Evolutionary conservation across 2,329 filamentous ascomycete genomes (phyloP).

Genomic region (Blumeria hordei): DNA sequence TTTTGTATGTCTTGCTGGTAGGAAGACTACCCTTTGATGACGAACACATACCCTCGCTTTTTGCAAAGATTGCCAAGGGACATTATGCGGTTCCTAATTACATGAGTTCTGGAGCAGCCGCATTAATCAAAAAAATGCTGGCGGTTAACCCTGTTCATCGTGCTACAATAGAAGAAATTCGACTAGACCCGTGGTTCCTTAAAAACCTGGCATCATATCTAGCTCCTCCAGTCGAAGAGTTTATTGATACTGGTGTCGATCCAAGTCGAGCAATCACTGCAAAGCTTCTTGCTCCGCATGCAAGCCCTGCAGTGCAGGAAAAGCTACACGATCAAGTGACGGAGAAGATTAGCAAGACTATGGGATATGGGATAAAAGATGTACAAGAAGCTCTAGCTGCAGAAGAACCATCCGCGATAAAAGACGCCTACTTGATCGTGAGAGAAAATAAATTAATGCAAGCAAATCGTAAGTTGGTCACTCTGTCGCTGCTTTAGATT

Average conservation of each 20-base stretch:
- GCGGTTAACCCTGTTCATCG: constrained; percentile 87
- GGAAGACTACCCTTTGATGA: constrained; percentile 87
- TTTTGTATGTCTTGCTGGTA: constrained; percentile 61
- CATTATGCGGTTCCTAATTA: constrained; percentile 83
- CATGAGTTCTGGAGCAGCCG: constrained; percentile 62
- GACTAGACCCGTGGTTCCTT: constrained; percentile 81
- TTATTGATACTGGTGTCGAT: constrained; percentile 81
- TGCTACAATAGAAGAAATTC: constrained; percentile 82
- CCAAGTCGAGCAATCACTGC: constrained; percentile 77
- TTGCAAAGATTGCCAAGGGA: constrained; percentile 91
- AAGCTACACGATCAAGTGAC: constrained; percentile 82
- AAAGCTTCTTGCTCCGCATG: constrained; percentile 55
- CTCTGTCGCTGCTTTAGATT: neutral
- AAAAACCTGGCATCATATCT: constrained; percentile 72
- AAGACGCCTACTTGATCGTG: constrained; percentile 95
- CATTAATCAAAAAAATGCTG: constrained; percentile 76
- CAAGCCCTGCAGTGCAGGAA: constrained; percentile 57
- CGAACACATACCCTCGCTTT: constrained; percentile 89
- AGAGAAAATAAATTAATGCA: constrained; percentile 96
- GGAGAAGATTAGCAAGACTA: constrained; percentile 87
- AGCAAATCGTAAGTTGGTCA: constrained; percentile 49
- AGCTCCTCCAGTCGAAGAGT: constrained; percentile 69
- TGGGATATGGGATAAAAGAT: constrained; percentile 90
- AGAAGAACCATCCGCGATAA: constrained; percentile 89
- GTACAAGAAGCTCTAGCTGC: constrained; percentile 83